phyloP scores from a whole-genome alignment of 495 filamentous ascomycete species.

The Parathielavia appendiculata region DNA sequence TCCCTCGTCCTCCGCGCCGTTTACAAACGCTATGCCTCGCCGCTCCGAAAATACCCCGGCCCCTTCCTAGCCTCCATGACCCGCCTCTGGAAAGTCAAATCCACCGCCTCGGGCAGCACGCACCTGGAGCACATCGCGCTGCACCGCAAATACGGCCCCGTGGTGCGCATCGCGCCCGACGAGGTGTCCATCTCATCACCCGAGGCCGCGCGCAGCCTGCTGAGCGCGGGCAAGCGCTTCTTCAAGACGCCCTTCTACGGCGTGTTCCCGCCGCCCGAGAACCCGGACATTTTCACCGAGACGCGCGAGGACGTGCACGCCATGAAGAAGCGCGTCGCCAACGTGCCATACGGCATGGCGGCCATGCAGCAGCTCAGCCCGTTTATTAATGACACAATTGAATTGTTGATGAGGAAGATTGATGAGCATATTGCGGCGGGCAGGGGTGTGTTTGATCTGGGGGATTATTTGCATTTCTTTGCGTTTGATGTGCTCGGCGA shows the following conservation, averaged over 20 bases:
- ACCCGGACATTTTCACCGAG: slow-evolving; percentile 57
- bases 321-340: slow-evolving; percentile 52
- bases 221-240: slow-evolving; percentile 50
- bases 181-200: slow-evolving; percentile 52
- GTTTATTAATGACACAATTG: slow-evolving; percentile 47
- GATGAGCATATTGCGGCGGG: slow-evolving; percentile 26
- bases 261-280: slow-evolving; percentile 52
- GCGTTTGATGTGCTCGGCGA: slow-evolving; percentile 57
- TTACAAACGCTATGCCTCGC: slow-evolving; percentile 41
- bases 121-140: slow-evolving; percentile 45
- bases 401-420: slow-evolving; percentile 39
- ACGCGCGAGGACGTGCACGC: slow-evolving; percentile 50
- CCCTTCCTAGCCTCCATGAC: slow-evolving; percentile 47
- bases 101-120: slow-evolving; percentile 35
- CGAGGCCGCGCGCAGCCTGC: slow-evolving; percentile 41
- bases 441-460: slow-evolving; percentile 39
- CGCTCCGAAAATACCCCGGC: slow-evolving; percentile 46
- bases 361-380: slow-evolving; percentile 48
- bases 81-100: slow-evolving; percentile 43
- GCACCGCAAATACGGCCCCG: slow-evolving; percentile 49
- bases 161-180: slow-evolving; percentile 54
- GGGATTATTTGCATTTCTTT: slow-evolving; percentile 50
- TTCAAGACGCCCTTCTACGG: slow-evolving; percentile 53
- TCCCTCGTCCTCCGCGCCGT: slow-evolving; percentile 31
- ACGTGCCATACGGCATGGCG: slow-evolving; percentile 50